Conservation (phyloP, 176 grass and related monocot species). For the Paspalum notatum region DNA sequence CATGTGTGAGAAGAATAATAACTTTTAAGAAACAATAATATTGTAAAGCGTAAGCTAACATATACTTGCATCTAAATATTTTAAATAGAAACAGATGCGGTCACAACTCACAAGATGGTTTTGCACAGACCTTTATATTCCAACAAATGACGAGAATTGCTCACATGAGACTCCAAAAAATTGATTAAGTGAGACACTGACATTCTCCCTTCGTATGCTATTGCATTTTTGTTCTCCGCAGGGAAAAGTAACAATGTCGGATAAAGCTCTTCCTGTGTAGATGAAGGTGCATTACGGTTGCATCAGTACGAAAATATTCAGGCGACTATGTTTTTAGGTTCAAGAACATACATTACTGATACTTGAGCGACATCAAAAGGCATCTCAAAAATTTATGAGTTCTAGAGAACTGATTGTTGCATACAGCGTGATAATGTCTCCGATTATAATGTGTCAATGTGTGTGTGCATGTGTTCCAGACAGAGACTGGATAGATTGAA, state of each 20-base stretch:
- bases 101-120: conserved; percentile 21
- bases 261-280: conserved; percentile 75
- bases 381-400: background rate
- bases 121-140: conserved; percentile 61
- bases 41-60: conserved; percentile 19
- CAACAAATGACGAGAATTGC: conserved; percentile 60
- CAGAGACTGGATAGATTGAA: background rate
- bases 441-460: background rate
- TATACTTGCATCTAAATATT: conserved; percentile 19
- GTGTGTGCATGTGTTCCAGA: background rate
- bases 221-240: conserved; percentile 75
- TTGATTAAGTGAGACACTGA: conserved; percentile 77
- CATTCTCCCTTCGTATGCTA: conserved; percentile 66
- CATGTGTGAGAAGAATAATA: background rate
- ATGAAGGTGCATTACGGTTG: conserved; percentile 33
- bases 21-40: conserved; percentile 16
- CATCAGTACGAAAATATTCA: conserved; percentile 38
- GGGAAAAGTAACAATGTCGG: conserved; percentile 77
- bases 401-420: background rate
- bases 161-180: conserved; percentile 69
- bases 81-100: background rate
- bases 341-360: background rate
- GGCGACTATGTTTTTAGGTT: background rate
- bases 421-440: background rate
- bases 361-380: background rate